Percentiles rank a stretch among this genome's conserved stretches.
phyloP scores from a whole-genome alignment of 805 yeast species.

The Torulaspora indica region DNA sequence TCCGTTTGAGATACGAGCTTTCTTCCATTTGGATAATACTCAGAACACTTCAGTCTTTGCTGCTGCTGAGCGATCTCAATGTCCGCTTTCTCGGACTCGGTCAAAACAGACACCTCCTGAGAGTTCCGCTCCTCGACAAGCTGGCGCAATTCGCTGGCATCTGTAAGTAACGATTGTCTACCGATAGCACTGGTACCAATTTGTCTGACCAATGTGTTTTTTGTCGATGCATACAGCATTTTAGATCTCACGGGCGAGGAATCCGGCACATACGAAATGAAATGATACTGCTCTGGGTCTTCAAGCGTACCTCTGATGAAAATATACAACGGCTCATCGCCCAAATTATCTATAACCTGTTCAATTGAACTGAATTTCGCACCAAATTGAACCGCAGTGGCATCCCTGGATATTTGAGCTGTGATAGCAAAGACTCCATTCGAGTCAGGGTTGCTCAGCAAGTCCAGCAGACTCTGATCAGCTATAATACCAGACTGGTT shows the following conservation, averaged over 20 bases:
- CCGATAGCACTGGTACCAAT: slow-evolving; percentile 52
- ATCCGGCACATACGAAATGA: slow-evolving; percentile 86
- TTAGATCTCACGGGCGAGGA: slow-evolving; percentile 72
- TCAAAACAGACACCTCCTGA: slow-evolving; percentile 16
- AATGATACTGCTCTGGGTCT: slow-evolving; percentile 38
- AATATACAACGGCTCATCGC: slow-evolving; percentile 47
- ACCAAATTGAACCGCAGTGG: slow-evolving; percentile 21
- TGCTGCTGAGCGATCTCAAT: slow-evolving; percentile 30
- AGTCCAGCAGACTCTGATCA: slow-evolving; percentile 25
- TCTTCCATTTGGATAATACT: slow-evolving; percentile 16
- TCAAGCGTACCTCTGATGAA: slow-evolving; percentile 39
- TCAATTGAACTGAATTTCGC: slow-evolving; percentile 32
- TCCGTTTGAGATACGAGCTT: slow-evolving; percentile 31
- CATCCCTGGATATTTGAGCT: slow-evolving; percentile 26
- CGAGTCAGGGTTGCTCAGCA: slow-evolving; percentile 12
- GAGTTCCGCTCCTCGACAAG: slow-evolving; percentile 13
- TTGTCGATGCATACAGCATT: slow-evolving; percentile 92
- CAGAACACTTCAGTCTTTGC: slow-evolving; percentile 20
- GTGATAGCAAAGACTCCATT: slow-evolving; percentile 16
- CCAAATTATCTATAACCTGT: slow-evolving; percentile 39
- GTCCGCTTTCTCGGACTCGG: slow-evolving; percentile 29
- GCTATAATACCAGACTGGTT: slow-evolving; percentile 58
- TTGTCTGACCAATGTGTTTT: slow-evolving; percentile 66
- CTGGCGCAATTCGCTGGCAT: slow-evolving; percentile 31
- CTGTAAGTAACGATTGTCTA: slow-evolving; percentile 36